phyloP scores from a whole-genome alignment of 495 filamentous ascomycete species.

The Oidiodendron maius region DNA sequence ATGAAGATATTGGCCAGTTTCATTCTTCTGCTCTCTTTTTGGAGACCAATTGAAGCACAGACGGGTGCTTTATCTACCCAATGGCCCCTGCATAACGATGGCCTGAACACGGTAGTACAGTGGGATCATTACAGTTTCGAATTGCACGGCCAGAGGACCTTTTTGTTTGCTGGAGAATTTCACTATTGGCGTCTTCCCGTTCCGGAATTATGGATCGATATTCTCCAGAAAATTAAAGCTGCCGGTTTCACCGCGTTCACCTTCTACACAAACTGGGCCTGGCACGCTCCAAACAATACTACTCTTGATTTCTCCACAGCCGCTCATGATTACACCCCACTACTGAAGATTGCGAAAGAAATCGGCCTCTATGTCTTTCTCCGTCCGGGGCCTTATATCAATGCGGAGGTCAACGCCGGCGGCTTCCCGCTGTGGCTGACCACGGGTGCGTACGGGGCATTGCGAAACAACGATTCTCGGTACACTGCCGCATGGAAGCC shows the following conservation, averaged over 20 bases:
- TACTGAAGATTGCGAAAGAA: conserved; percentile 52
- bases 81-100: conserved; percentile 47
- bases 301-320: conserved; percentile 50
- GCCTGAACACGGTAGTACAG: conserved; percentile 43
- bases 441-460: conserved; percentile 51
- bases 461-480: conserved; percentile 51
- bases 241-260: conserved; percentile 49
- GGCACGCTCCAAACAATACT: conserved; percentile 42
- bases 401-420: conserved; percentile 51
- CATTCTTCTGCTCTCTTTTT: too few species aligned
- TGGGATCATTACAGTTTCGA: conserved; percentile 54
- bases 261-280: conserved; percentile 52
- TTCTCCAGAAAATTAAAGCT: conserved; percentile 58
- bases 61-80: too few species aligned
- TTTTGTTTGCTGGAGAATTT: conserved; percentile 50
- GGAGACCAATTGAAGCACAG: too few species aligned
- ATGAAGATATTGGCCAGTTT: too few species aligned
- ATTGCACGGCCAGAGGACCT: conserved; percentile 49
- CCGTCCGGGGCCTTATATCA: conserved; percentile 53
- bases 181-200: conserved; percentile 53
- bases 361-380: conserved; percentile 53
- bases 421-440: conserved; percentile 58
- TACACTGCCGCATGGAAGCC: conserved; percentile 50
- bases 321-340: conserved; percentile 43
- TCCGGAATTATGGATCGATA: conserved; percentile 53